Conservation (phyloP, 139 green algal genomes). For the Chlamydomonas incerta region DNA sequence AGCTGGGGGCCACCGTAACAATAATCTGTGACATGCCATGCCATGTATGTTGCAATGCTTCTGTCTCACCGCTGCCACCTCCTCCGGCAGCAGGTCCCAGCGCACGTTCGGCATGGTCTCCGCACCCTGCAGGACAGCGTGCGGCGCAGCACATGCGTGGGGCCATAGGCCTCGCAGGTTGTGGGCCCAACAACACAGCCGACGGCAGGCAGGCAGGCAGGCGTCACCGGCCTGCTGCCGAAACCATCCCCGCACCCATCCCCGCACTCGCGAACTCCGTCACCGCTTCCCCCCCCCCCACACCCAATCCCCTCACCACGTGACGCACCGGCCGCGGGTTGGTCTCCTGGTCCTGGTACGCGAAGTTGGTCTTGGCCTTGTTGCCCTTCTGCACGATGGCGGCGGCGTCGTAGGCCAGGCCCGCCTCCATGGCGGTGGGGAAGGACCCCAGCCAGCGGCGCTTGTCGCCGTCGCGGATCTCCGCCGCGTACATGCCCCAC, state of each 20-base stretch:
- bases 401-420: conserved; percentile 84
- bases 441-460: conserved; percentile 86
- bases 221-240: no score
- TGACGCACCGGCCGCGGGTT: conserved; percentile 30
- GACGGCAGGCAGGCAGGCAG: no score
- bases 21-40: no score
- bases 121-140: not conserved
- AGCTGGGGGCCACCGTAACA: no score
- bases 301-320: no score
- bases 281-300: no score
- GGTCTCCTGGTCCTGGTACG: conserved; percentile 55
- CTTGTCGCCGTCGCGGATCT: conserved; percentile 85
- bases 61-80: conserved; percentile 6
- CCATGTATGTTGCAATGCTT: no score
- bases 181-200: no score
- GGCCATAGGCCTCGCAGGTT: not conserved
- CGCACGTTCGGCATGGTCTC: conserved; percentile 12
- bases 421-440: conserved; percentile 69
- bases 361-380: conserved; percentile 83
- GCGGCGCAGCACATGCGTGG: not conserved
- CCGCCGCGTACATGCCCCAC: conserved; percentile 87
- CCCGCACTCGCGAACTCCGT: no score
- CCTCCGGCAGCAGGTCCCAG: conserved; percentile 38
- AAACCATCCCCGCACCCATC: no score
- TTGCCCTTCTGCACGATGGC: conserved; percentile 78